Base-by-base conservation (phyloP, 441 rosid species). In the Brassica balearica region DNA sequence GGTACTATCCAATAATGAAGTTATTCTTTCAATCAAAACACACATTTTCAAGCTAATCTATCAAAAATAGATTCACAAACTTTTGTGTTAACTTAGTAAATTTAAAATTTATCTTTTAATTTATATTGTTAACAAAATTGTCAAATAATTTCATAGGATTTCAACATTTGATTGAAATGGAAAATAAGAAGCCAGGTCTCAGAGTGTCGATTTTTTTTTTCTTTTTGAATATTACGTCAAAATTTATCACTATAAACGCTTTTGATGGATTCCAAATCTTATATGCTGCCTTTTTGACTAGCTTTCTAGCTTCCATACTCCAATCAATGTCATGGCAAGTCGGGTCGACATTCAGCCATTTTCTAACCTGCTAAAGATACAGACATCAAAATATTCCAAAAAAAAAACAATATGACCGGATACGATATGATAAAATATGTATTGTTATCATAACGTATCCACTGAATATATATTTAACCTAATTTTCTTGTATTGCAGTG, bases 341-440 rank as follows among this genome's bases (percentile, higher is more conserved):
- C 23, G 60, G 60, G 60, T 55, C 23, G 60, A 55, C 23, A 55
- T 15, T 55, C 60, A 7, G 23, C 60, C 60, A 55, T 55, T 55
- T 55, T 17, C 60, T 55, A 3, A 55, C 56, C 66, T 74, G 36
- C 71, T 55, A 72, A 68, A 38, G 62, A 58, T 58, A 64, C 74
- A 63, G 61, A 79, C 60, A 74, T 46, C 14, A 46, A 46, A 46
- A 62, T 9, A 8, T 25, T 25, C 73, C 19, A 19, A 19, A 25
- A 25, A 25, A 72, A 58, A 58, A 72, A 73, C 58, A 67, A 73
- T 61, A 68, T 73, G 70, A 59, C 82, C 70, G 73, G 73, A 68
- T 68, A 36, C 1, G 64, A 61, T 32, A 60, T 61, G 53, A 68
- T 60, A 78, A 63, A 78, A 73, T 29, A 22, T 32, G 29, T 46